Base-by-base conservation (phyloP, 805 yeast species). In the Pichia occidentalis region DNA sequence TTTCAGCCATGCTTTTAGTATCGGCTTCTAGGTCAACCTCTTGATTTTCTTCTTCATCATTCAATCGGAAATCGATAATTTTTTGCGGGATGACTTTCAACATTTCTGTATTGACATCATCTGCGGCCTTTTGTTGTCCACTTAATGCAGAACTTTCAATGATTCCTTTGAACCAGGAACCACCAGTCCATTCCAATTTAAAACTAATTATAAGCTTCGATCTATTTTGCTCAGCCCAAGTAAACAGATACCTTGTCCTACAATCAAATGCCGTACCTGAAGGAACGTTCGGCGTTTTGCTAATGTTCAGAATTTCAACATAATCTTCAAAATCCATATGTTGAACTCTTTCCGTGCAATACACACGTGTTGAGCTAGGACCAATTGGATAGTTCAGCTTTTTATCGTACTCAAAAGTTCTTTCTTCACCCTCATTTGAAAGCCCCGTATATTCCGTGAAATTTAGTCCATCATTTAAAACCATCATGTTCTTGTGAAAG, bases 211-310 rank as follows among this genome's bases (percentile, higher is more conserved):
- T 63, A 27, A 92, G 49, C 33, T 67, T 63, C 4, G 95, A 80
- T 18, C 63, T 56, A 51, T 80, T 84, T 21, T 67, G 59, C 7
- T 64, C 67, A 1, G 69, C 86, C 97, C 98, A 92, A 3, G 80
- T 68, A 39, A 86, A 60, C 31, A 78, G 64, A 50, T 77, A 83
- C 43, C 83, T 68, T 0, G 95, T 85, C 45, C 76, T 70, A 2
- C 87, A 87, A 23, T 72, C 67, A 57, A 92, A 92, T 1, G 84
- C 71, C 29, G 71, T 71, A 4, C 99, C 99, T 51, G 88, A 82
- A 1, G 99, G 98, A 12, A 92, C 97, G 53, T 86, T 92, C 0
- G 98, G 99, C 0, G 98, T 88, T 28, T 63, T 65, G 0, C 90
- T 76, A 2, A 73, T 65, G 29, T 79, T 75, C 2, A 77, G 61